Evolutionary conservation across 2,329 filamentous ascomycete species (phyloP).

Genomic region (Chaetomiaceae sp.): DNA sequence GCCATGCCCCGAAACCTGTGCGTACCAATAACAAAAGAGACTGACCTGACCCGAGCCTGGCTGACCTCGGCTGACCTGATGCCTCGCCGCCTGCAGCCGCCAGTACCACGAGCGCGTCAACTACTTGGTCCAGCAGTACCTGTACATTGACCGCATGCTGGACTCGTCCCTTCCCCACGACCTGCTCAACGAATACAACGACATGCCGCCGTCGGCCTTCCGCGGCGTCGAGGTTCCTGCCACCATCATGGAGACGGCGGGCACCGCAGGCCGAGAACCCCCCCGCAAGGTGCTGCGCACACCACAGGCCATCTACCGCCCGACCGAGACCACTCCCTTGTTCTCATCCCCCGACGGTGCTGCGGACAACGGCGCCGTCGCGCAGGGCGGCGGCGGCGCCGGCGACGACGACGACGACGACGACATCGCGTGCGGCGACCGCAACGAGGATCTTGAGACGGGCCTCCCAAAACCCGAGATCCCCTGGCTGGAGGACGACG

Average conservation of each 20-base stretch:
- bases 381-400: too few relatives aligned
- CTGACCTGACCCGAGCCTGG: too few relatives aligned
- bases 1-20: slow-evolving; percentile 65
- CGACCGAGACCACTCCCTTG: slow-evolving; percentile 62
- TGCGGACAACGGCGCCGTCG: slow-evolving; percentile 40
- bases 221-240: slow-evolving; percentile 56
- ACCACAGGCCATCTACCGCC: slow-evolving; percentile 78
- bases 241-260: slow-evolving; percentile 63
- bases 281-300: slow-evolving; percentile 64
- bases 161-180: slow-evolving; percentile 91
- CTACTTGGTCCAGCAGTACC: slow-evolving; percentile 80
- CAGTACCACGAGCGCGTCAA: slow-evolving; percentile 88
- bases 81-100: slow-evolving; percentile 42
- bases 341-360: slow-evolving; percentile 40
- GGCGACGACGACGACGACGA: slow-evolving; percentile 41
- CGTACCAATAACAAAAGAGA: too few relatives aligned
- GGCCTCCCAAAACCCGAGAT: slow-evolving; percentile 49
- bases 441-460: slow-evolving; percentile 29
- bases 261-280: slow-evolving; percentile 27
- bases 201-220: slow-evolving; percentile 50
- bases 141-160: slow-evolving; percentile 85
- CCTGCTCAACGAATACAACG: slow-evolving; percentile 81
- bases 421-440: slow-evolving; percentile 26
- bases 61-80: too few relatives aligned
- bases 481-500: slow-evolving; percentile 66